phyloP scores from a whole-genome alignment of 345 rosid species.

The Diplotaxis tenuifolia region DNA sequence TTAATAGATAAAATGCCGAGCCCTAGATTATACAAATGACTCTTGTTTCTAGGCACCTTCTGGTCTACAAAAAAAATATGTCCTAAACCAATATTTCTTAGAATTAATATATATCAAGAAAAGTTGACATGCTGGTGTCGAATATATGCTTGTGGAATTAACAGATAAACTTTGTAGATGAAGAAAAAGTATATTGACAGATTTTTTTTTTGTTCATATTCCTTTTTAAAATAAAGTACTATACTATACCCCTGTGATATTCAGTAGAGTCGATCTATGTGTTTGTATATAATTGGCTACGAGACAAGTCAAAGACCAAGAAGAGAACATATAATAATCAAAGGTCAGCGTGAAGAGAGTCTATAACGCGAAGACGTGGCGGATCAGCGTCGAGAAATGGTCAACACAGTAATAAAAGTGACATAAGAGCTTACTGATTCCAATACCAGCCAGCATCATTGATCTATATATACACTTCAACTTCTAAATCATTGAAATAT shows the following conservation, averaged over 20 bases:
- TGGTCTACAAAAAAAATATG: no score
- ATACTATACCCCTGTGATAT: background rate
- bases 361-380: slow-evolving; percentile 11
- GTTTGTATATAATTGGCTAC: background rate
- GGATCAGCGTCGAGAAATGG: slow-evolving; percentile 26
- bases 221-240: background rate
- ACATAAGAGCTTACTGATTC: slow-evolving; percentile 14
- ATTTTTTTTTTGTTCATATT: background rate
- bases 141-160: no score
- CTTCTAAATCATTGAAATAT: slow-evolving; percentile 3
- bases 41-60: no score
- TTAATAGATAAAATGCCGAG: no score
- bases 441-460: slow-evolving; percentile 14
- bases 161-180: no score
- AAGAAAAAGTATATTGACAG: no score
- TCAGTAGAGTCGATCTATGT: background rate
- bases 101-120: no score
- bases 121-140: no score
- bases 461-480: background rate
- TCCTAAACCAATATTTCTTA: no score
- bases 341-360: slow-evolving; percentile 15
- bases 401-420: slow-evolving; percentile 24
- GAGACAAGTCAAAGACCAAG: slow-evolving; percentile 12
- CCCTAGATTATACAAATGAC: no score
- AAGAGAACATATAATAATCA: slow-evolving; percentile 2